phyloP scores from a whole-genome alignment of 805 yeast genomes.

The Babjeviella inositovora region DNA sequence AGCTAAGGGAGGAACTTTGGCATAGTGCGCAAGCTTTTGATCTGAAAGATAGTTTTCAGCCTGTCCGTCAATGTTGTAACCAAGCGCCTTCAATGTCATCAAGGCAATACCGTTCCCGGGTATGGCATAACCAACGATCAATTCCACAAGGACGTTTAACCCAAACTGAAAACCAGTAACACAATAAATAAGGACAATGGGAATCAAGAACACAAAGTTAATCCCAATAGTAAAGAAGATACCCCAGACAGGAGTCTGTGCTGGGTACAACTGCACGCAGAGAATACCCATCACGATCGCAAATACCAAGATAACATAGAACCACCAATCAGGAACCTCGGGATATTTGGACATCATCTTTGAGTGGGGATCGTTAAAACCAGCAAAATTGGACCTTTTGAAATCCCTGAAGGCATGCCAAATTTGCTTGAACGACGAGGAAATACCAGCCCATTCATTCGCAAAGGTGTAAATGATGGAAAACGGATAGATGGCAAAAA shows the following conservation, averaged over 20 bases:
- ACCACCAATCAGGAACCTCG: constrained; percentile 50
- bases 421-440: constrained; percentile 17
- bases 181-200: constrained; percentile 28
- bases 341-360: constrained; percentile 37
- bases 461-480: constrained; percentile 29
- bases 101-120: constrained; percentile 41
- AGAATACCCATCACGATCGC: constrained; percentile 20
- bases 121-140: constrained; percentile 37
- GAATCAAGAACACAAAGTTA: constrained; percentile 32
- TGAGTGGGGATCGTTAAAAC: constrained; percentile 34
- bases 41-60: constrained; percentile 46
- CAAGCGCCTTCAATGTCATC: constrained; percentile 32
- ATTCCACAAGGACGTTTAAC: constrained; percentile 35
- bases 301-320: constrained; percentile 13
- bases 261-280: constrained; percentile 25
- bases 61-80: constrained; percentile 46
- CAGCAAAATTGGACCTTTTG: constrained; percentile 6
- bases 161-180: constrained; percentile 30
- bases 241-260: constrained; percentile 44
- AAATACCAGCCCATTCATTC: constrained; percentile 26
- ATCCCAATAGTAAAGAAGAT: constrained; percentile 34
- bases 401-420: constrained; percentile 10
- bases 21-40: constrained; percentile 19
- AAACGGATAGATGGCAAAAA: constrained; percentile 39
- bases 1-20: constrained; percentile 21